Evolutionary conservation across 2,329 filamentous ascomycete genomes (phyloP).

Genomic region (Ophiocordyceps polyrhachis-furcata): DNA sequence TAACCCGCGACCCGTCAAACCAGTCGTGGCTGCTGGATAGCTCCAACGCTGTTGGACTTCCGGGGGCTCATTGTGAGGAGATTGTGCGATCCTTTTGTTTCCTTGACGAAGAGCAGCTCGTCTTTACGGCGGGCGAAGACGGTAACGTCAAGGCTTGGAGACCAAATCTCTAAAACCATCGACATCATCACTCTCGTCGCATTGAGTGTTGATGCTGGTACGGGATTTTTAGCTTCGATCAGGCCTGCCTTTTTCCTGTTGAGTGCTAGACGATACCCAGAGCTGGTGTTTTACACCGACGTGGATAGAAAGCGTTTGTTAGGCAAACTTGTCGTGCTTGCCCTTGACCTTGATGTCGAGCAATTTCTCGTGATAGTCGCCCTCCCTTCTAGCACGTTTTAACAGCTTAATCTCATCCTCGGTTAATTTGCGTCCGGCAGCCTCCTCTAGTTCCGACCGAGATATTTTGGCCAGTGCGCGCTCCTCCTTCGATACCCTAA

Average conservation of each 20-base stretch:
- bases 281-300: not conserved
- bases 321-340: constrained; percentile 69
- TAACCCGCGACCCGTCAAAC: constrained; percentile 25
- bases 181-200: no score
- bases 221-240: not conserved
- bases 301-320: not conserved
- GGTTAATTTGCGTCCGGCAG: constrained; percentile 54
- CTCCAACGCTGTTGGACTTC: constrained; percentile 37
- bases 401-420: constrained; percentile 75
- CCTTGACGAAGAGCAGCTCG: constrained; percentile 37
- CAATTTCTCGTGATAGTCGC: constrained; percentile 75
- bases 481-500: constrained; percentile 65
- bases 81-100: constrained; percentile 47
- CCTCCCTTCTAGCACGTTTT: constrained; percentile 68
- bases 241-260: not conserved
- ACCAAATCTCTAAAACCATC: constrained; percentile 5
- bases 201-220: no score
- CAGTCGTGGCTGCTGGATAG: constrained; percentile 34
- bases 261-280: not conserved
- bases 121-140: constrained; percentile 41
- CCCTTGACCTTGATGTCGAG: constrained; percentile 78
- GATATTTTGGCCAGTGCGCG: constrained; percentile 75
- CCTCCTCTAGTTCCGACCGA: constrained; percentile 64
- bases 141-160: constrained; percentile 39
- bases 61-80: constrained; percentile 43